Evolutionary conservation across 2,329 filamentous ascomycete genomes (phyloP).

Genomic region (Septoria linicola): DNA sequence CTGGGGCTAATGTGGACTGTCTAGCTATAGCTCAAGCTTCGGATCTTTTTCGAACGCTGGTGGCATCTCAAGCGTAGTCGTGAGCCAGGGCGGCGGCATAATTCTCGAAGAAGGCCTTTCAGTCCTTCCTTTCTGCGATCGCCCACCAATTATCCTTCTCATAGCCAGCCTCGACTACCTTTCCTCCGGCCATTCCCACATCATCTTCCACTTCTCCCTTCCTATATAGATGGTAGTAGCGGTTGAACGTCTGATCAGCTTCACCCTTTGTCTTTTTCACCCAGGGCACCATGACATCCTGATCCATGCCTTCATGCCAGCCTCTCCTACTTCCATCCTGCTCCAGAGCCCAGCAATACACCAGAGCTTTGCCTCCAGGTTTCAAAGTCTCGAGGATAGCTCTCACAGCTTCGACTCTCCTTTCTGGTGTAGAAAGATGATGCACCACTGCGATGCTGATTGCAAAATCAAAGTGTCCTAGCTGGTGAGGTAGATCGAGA

Average conservation of each 20-base stretch:
- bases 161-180: constrained; percentile 77
- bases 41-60: too few relatives aligned
- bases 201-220: constrained; percentile 84
- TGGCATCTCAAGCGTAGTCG: too few relatives aligned
- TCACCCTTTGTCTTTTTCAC: constrained; percentile 51
- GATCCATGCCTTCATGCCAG: constrained; percentile 78
- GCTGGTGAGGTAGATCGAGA: constrained; percentile 75
- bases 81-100: too few relatives aligned
- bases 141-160: constrained; percentile 99
- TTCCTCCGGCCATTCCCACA: constrained; percentile 70
- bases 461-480: constrained; percentile 71
- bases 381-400: constrained; percentile 68
- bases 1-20: too few relatives aligned
- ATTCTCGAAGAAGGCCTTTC: too few relatives aligned
- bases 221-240: constrained; percentile 92
- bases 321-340: constrained; percentile 82
- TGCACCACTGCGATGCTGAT: constrained; percentile 94
- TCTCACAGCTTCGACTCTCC: constrained; percentile 70
- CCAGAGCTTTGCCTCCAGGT: constrained; percentile 64
- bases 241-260: constrained; percentile 64
- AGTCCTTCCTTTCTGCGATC: not conserved
- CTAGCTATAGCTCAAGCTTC: too few relatives aligned
- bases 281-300: constrained; percentile 97
- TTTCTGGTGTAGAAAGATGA: constrained; percentile 76
- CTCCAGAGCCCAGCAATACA: constrained; percentile 96